Percentiles rank a stretch among this genome's conserved stretches.
Evolutionary conservation across 768 basidiomycete species (phyloP).

Genomic region (Agrocybe pediades): DNA sequence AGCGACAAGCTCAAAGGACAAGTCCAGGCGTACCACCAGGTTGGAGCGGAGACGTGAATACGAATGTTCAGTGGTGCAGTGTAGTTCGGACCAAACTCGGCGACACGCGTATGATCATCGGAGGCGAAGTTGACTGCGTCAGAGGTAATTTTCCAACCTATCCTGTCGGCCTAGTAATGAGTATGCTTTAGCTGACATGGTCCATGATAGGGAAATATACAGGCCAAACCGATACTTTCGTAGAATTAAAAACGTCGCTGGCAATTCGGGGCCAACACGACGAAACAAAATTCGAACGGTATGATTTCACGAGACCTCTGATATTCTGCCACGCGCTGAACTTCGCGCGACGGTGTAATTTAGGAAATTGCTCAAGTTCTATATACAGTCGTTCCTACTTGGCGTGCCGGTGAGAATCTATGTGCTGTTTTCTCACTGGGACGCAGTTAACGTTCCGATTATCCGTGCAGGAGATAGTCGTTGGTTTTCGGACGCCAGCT

Average conservation of each 20-base stretch:
- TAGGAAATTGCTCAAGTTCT: constrained; percentile 91
- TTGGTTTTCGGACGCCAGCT: constrained; percentile 84
- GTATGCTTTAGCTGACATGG: constrained; percentile 15
- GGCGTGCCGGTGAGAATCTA: constrained; percentile 75
- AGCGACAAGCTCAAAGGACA: constrained; percentile 17
- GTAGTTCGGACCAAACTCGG: constrained; percentile 87
- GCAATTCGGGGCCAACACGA: constrained; percentile 65
- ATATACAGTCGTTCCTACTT: constrained; percentile 88
- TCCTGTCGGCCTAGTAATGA: not conserved
- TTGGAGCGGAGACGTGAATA: constrained; percentile 84
- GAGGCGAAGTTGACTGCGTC: constrained; percentile 92
- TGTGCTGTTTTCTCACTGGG: constrained; percentile 6
- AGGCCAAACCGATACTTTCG: constrained; percentile 65
- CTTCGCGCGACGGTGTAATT: constrained; percentile 7
- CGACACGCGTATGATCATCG: constrained; percentile 69
- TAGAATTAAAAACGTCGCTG: constrained; percentile 88
- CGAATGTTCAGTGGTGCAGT: constrained; percentile 89
- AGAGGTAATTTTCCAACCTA: constrained; percentile 46
- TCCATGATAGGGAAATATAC: constrained; percentile 53
- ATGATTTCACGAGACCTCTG: constrained; percentile 8
- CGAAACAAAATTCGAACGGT: constrained; percentile 81
- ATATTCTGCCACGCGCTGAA: constrained; percentile 4
- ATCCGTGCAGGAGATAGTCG: constrained; percentile 68
- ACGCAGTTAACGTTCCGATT: constrained; percentile 16
- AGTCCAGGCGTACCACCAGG: constrained; percentile 40